Conservation (phyloP, 1,139 yeast species). For the Keqinozyma sinolaborantium region DNA sequence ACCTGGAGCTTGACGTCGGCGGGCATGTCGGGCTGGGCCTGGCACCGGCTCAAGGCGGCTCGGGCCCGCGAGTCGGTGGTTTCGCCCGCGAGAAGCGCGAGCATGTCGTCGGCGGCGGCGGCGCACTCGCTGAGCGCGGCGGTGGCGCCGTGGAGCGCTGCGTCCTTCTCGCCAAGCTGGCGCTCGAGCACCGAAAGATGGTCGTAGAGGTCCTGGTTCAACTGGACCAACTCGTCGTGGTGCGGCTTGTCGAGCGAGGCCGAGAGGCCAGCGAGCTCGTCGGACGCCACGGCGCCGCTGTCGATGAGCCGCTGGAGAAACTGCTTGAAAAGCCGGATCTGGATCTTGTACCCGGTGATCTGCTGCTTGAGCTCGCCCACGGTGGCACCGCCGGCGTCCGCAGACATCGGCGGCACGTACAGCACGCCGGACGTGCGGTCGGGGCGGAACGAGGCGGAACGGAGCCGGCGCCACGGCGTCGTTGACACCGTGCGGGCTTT, state of each 20-base stretch:
- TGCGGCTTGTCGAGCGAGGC: constrained; percentile 13
- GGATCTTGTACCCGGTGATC: constrained; percentile 40
- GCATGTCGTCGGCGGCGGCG: constrained; percentile 18
- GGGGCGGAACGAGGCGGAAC: not conserved
- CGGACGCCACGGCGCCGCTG: constrained; percentile 15
- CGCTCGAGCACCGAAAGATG: constrained; percentile 33
- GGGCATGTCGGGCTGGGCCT: constrained; percentile 12
- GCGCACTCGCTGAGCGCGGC: constrained; percentile 15
- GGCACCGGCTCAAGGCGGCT: constrained; percentile 15
- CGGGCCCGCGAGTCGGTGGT: constrained; percentile 16
- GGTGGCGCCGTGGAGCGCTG: constrained; percentile 13
- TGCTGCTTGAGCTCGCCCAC: constrained; percentile 25
- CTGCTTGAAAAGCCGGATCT: constrained; percentile 39
- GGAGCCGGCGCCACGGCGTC: not conserved
- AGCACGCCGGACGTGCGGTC: not conserved
- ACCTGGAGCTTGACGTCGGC: constrained; percentile 24
- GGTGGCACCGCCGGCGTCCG: constrained; percentile 1
- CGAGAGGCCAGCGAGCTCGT: constrained; percentile 9
- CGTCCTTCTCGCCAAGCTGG: constrained; percentile 26
- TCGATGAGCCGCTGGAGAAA: constrained; percentile 37
- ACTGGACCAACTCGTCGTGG: constrained; percentile 31
- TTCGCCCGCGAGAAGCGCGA: constrained; percentile 18
- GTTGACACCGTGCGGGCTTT: not conserved
- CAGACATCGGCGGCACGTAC: not conserved
- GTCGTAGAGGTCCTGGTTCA: constrained; percentile 38